These are phyloP conservation scores for Fusarium bulbicola DNA, from an alignment of 2,329 filamentous ascomycete genomes.

Conservation along the genomic window DNA sequence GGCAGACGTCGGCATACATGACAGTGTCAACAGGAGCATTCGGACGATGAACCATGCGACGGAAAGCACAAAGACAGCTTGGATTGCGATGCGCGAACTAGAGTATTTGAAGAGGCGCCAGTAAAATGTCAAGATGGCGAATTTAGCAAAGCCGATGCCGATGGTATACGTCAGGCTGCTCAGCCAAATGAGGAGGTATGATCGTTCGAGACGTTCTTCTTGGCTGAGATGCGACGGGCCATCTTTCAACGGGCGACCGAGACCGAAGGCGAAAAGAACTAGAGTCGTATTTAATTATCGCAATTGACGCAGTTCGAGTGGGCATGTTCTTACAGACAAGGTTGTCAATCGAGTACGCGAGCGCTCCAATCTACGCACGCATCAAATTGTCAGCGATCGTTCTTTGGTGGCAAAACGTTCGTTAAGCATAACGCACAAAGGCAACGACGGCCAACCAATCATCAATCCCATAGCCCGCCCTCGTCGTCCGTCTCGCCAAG, in stretches of 20 bases:
- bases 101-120: constrained; percentile 43
- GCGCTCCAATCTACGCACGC: neutral
- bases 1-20: constrained; percentile 46
- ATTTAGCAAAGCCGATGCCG: constrained; percentile 40
- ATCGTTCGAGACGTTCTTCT: constrained; percentile 7
- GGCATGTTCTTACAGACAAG: neutral
- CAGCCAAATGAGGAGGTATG: constrained; percentile 36
- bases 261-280: constrained; percentile 8
- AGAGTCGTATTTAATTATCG: neutral
- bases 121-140: constrained; percentile 43
- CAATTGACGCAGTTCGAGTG: accelerated
- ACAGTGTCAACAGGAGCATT: constrained; percentile 44
- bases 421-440: constrained; percentile 14
- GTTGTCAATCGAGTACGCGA: constrained; percentile 15
- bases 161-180: constrained; percentile 40
- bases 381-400: neutral
- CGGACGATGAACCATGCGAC: constrained; percentile 41
- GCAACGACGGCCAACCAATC: constrained; percentile 31
- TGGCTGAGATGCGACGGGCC: constrained; percentile 10
- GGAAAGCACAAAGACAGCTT: constrained; percentile 28
- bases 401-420: neutral
- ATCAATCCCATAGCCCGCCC: constrained; percentile 29
- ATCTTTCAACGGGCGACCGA: constrained; percentile 17
- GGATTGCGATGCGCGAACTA: constrained; percentile 41
- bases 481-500: constrained; percentile 24